phyloP scores from a whole-genome alignment of 495 filamentous ascomycete genomes.

The Lasiosphaeriaceae sp. region DNA sequence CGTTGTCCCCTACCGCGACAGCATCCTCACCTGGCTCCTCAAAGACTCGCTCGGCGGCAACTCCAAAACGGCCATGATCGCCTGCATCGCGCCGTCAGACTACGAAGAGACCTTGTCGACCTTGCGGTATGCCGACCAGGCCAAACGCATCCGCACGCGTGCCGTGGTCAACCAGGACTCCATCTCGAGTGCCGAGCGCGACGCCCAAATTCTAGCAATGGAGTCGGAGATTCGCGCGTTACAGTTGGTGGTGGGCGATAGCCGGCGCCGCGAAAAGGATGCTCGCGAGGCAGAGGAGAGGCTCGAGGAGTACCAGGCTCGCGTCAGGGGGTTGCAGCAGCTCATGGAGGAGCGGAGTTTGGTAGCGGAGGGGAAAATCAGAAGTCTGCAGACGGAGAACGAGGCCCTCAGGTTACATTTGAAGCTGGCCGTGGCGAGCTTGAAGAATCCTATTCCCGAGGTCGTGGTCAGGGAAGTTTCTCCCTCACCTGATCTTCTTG shows the following conservation, averaged over 20 bases:
- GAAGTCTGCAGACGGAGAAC: constrained; percentile 79
- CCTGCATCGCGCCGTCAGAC: constrained; percentile 90
- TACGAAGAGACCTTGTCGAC: constrained; percentile 97
- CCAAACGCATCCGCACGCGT: constrained; percentile 94
- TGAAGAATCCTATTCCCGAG: constrained; percentile 80
- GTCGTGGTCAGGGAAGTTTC: constrained; percentile 30
- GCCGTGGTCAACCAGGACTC: constrained; percentile 95
- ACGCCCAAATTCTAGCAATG: constrained; percentile 92
- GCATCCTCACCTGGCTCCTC: constrained; percentile 94
- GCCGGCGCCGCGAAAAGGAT: constrained; percentile 45
- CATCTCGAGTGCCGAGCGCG: constrained; percentile 79
- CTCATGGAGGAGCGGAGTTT: constrained; percentile 89
- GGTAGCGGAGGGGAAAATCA: constrained; percentile 87
- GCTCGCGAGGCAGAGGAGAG: constrained; percentile 59
- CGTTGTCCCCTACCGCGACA: constrained; percentile 92
- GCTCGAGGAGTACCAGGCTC: constrained; percentile 87
- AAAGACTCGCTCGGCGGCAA: constrained; percentile 95
- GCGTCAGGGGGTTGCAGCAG: constrained; percentile 80
- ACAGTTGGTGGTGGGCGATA: constrained; percentile 68
- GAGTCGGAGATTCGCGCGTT: constrained; percentile 82
- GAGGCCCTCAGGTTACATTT: constrained; percentile 83
- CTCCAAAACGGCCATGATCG: constrained; percentile 98
- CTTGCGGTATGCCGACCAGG: constrained; percentile 94
- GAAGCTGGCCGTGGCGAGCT: constrained; percentile 75
- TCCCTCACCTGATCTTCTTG: too few species aligned